Evolutionary conservation across 2,329 filamentous ascomycete genomes (phyloP), one percentile per base, ranked within the genome.

Genomic region (Fusarium piperis): DNA sequence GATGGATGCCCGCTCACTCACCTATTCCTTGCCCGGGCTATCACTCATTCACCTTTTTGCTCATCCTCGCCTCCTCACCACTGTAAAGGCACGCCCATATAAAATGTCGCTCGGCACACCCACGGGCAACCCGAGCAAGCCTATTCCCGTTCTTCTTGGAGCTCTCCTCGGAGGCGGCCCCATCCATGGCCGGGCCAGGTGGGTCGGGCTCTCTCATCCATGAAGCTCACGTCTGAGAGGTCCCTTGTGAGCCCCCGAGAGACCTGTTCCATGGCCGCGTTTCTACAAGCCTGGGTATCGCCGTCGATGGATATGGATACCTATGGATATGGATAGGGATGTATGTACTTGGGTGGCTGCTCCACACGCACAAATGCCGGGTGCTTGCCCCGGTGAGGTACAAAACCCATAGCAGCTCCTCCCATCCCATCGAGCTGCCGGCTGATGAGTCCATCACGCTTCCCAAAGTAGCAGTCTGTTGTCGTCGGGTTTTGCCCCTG

Each of bases 351-450:
- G 56, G 59, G 51, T 62, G 48, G 56, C 57, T 57, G 63, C 65
- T 68, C 65, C 67, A 67, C 73, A 73, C 59, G 63, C 33, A 64
- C 70, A 72, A 72, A 64, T 76, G 68, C 66, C 66, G 72, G 64
- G 59, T 64, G 65, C 44, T 61, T 70, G 71, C 70, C 64, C 67
- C 58, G 62, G 65, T 65, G 68, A 77, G 39, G 70, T 78, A 78
- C 75, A 77, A 77, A 78, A 77, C 70, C 68, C 66, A 72, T 52
- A 73, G 65, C 63, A 65, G 72, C 58, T 74, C 74, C 76, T 78
- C 76, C 62, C 48, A 66, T 20, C 38, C 38, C 38, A 39, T 64
- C 67, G 64, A 63, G 41, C 65, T 70, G 66, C 68, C 39, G 39
- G 39, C 62, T 74, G 59, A 64, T 65, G 58, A 52, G 56, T 65